Base-by-base conservation (phyloP, 1,284 basidiomycete species). In the Phellopilus nigrolimitatus region DNA sequence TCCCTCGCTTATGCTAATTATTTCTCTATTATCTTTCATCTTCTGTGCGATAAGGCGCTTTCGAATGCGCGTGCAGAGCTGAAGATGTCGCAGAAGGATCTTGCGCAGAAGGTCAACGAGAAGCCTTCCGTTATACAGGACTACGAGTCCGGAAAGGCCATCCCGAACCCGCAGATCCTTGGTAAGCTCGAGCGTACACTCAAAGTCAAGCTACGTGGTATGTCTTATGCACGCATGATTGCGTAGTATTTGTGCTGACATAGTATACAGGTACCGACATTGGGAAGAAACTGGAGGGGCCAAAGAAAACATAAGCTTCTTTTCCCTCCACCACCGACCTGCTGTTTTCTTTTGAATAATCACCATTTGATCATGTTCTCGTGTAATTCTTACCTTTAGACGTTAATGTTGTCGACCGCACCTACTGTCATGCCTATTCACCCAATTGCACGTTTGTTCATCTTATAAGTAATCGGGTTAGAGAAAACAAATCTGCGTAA, bases 71-170 rank as follows among this genome's bases (percentile, higher is more conserved):
- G 95, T 48, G 78, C 83, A 72, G 88, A 82, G 25, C 78, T 84
- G 62, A 76, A 84, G 57, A 63, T 94, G 28, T 83, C 91, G 8
- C 95, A 99, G 70, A 97, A 97, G 71, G 95, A 98, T 55, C 74
- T 98, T 22, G 97, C 93, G 4, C 88, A 89, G 67, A 90, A 88
- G 74, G 82, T 93, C 64, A 95, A 95, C 67, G 90, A 94, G 74
- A 93, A 93, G 68, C 85, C 83, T 30, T 87, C 88, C 38, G 76
- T 95, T 40, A 73, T 95, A 27, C 86, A 90, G 65, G 95, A 97
- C 60, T 95, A 97, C 68, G 93, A 97, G 71, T 78, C 81, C 17
- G 86, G 91, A 51, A 88, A 85, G 66, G 95, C 95, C 21, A 82
- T 91, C 30, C 95, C 95, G 34, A 95, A 90, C 68, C 76, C 91